Conservation (phyloP, 352 stramenopile genomes). For the Pythium dissimile region DNA sequence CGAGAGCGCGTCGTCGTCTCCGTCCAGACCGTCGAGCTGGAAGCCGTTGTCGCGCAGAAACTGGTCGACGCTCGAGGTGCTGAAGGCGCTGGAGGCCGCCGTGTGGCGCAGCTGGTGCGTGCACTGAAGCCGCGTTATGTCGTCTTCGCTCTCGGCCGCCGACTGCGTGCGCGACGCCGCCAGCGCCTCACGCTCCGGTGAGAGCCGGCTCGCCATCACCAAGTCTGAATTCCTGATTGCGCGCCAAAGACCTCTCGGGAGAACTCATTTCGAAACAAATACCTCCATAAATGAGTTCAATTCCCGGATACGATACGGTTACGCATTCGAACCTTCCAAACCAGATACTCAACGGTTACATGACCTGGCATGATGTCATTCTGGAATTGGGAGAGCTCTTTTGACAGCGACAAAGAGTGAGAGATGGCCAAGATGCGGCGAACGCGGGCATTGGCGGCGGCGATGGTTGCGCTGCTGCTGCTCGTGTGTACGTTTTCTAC, state of each 20-base stretch:
- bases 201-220: not conserved
- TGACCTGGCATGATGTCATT: not conserved
- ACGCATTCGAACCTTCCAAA: not conserved
- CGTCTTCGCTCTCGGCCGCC: slow-evolving; percentile 29
- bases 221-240: not conserved
- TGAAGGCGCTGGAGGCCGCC: slow-evolving; percentile 31
- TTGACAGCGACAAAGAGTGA: not conserved
- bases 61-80: slow-evolving; percentile 70
- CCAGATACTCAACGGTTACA: not conserved
- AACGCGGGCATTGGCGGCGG: not conserved
- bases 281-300: not conserved
- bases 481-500: slow-evolving; percentile 7
- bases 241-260: not conserved
- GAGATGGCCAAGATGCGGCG: not conserved
- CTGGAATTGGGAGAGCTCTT: not conserved
- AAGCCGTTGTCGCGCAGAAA: slow-evolving; percentile 82
- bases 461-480: slow-evolving; percentile 3
- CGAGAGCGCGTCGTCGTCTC: slow-evolving; percentile 27
- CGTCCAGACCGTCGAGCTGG: slow-evolving; percentile 37
- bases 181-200: slow-evolving; percentile 3
- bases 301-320: not conserved
- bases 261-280: not conserved
- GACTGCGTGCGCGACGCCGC: slow-evolving; percentile 20
- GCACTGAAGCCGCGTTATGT: slow-evolving; percentile 14
- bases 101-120: slow-evolving; percentile 11